These are phyloP conservation scores for Yarrowia osloensis DNA, from an alignment of 805 yeast species.

Conservation along the genomic window DNA sequence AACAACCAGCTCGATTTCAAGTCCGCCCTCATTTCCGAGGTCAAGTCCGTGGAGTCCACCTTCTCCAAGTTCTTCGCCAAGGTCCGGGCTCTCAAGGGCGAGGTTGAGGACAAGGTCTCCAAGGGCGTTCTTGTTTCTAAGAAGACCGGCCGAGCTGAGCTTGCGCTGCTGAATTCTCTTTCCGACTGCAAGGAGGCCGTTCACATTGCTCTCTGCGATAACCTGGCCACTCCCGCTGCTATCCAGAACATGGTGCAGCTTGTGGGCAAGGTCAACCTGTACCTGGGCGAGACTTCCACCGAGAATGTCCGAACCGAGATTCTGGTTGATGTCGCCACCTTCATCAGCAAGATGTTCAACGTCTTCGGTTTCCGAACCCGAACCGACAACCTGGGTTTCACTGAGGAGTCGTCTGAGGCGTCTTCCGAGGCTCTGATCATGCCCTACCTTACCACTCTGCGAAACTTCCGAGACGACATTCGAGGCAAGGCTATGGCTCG, in stretches of 20 bases:
- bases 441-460: constrained; percentile 78
- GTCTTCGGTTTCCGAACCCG: constrained; percentile 77
- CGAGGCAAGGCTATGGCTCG: constrained; percentile 71
- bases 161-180: constrained; percentile 55
- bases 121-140: constrained; percentile 60
- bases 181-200: constrained; percentile 57
- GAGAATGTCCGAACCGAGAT: constrained; percentile 63
- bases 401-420: constrained; percentile 44
- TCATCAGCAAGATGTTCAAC: constrained; percentile 67
- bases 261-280: constrained; percentile 70
- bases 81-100: constrained; percentile 77
- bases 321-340: constrained; percentile 61
- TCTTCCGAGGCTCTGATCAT: constrained; percentile 64
- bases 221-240: constrained; percentile 76
- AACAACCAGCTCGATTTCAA: constrained; percentile 90
- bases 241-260: constrained; percentile 66
- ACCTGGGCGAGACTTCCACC: constrained; percentile 57
- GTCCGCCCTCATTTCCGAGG: constrained; percentile 69
- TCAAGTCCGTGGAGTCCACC: constrained; percentile 70
- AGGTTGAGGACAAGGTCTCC: constrained; percentile 55
- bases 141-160: constrained; percentile 59
- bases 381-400: constrained; percentile 80
- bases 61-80: constrained; percentile 81
- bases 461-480: constrained; percentile 79
- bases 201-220: constrained; percentile 84